Conservation (phyloP, 768 basidiomycete species). For the Amanita molliuscula region DNA sequence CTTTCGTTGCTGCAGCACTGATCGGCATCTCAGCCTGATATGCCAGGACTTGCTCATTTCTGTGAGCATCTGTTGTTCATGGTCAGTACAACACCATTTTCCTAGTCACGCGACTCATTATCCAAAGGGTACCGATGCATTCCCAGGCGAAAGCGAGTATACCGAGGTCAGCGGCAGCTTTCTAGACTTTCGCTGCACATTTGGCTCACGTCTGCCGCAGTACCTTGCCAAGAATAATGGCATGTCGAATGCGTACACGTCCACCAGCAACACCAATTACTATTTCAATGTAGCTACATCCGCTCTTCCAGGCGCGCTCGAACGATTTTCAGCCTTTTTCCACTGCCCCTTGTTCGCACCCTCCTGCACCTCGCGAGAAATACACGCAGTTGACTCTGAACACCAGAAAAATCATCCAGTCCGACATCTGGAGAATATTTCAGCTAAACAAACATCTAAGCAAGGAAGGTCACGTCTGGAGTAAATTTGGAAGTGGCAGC, state of each 20-base stretch:
- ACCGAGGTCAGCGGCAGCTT: conserved; percentile 44
- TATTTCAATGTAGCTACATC: conserved; percentile 62
- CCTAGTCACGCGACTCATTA: background rate
- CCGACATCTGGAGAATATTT: conserved; percentile 88
- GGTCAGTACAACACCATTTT: conserved; percentile 35
- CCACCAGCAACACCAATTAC: conserved; percentile 87
- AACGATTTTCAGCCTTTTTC: conserved; percentile 82
- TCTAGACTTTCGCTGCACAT: background rate
- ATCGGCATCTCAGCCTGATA: conserved; percentile 48
- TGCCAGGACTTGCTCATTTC: conserved; percentile 90
- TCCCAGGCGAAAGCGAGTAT: conserved; percentile 92
- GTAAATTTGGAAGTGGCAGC: conserved; percentile 88
- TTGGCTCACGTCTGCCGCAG: conserved; percentile 22
- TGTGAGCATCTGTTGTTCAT: conserved; percentile 96
- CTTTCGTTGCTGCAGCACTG: conserved; percentile 5
- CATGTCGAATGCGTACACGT: conserved; percentile 85
- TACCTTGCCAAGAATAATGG: conserved; percentile 79
- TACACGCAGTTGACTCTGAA: conserved; percentile 95
- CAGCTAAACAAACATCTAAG: conserved; percentile 87
- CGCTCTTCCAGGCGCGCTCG: conserved; percentile 58
- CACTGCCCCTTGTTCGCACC: conserved; percentile 84
- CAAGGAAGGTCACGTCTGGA: conserved; percentile 72
- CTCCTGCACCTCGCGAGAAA: conserved; percentile 79
- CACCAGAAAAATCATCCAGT: conserved; percentile 93
- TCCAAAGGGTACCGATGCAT: conserved; percentile 66